Evolutionary conservation across 805 yeast genomes (phyloP).

Genomic region (Nakazawaea siamensis): DNA sequence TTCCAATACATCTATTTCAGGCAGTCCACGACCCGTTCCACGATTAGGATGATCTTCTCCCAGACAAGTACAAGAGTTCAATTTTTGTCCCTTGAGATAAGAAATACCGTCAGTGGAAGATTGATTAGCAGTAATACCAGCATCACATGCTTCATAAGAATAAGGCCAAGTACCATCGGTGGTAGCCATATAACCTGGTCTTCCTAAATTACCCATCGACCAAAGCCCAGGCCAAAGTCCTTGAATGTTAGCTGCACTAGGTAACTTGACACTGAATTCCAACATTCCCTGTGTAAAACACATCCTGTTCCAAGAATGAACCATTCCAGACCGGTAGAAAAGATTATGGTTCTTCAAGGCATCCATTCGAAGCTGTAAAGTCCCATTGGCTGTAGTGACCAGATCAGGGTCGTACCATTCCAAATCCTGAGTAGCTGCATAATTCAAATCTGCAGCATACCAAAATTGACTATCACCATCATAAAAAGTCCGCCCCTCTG

Average conservation of each 20-base stretch:
- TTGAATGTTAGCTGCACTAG: constrained; percentile 30
- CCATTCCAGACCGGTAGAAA: constrained; percentile 38
- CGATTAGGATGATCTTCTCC: constrained; percentile 38
- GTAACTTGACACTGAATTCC: constrained; percentile 33
- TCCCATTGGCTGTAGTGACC: constrained; percentile 30
- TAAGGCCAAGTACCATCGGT: constrained; percentile 47
- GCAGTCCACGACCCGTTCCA: constrained; percentile 43
- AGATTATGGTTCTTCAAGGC: constrained; percentile 33
- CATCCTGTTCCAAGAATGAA: constrained; percentile 39
- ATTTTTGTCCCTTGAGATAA: constrained; percentile 35
- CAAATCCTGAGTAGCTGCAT: constrained; percentile 39
- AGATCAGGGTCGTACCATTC: constrained; percentile 50
- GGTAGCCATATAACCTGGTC: constrained; percentile 39
- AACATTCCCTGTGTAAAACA: constrained; percentile 37
- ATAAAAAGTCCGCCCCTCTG: constrained; percentile 39
- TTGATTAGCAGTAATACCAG: constrained; percentile 43
- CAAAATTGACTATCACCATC: constrained; percentile 41
- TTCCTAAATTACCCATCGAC: constrained; percentile 40
- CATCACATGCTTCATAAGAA: constrained; percentile 38
- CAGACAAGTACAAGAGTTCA: constrained; percentile 34
- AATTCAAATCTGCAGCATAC: constrained; percentile 34
- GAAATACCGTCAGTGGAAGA: constrained; percentile 39
- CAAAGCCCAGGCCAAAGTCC: constrained; percentile 47
- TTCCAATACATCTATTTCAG: constrained; percentile 42
- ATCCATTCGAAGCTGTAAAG: constrained; percentile 31